Conservation (phyloP, 371 early-diverging fungal genomes). For the Mortierella polycephala region DNA sequence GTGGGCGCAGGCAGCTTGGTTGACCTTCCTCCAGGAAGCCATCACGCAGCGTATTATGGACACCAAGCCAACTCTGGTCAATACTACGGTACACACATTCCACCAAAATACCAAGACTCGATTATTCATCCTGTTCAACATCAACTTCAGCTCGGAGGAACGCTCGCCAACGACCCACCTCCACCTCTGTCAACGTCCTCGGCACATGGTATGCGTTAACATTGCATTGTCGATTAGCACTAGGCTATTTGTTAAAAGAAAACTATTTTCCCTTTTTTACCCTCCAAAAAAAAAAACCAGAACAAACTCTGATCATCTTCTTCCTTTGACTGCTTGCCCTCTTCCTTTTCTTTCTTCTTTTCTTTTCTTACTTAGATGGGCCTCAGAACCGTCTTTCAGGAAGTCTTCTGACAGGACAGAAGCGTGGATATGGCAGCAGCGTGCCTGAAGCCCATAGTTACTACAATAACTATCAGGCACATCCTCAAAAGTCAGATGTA, state of each 20-base stretch:
- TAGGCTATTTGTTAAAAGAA: no score
- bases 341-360: no score
- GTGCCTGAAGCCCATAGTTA: constrained; percentile 18
- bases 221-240: no score
- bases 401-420: constrained; percentile 29
- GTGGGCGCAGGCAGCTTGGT: constrained; percentile 46
- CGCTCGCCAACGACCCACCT: constrained; percentile 42
- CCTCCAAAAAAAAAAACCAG: no score
- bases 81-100: constrained; percentile 42
- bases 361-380: constrained; percentile 24
- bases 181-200: constrained; percentile 28
- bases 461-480: constrained; percentile 18
- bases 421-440: constrained; percentile 31
- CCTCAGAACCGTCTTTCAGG: constrained; percentile 22
- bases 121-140: constrained; percentile 42
- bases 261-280: no score
- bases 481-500: constrained; percentile 20
- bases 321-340: no score
- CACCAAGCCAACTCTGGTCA: constrained; percentile 42
- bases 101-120: constrained; percentile 59
- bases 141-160: constrained; percentile 38
- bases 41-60: constrained; percentile 41
- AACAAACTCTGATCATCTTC: no score
- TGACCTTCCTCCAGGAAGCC: constrained; percentile 41
- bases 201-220: constrained; percentile 30